Percentiles rank a stretch among this genome's conserved stretches.
Conservation (phyloP, 2,329 filamentous ascomycete species). For the Colletotrichum costaricense region DNA sequence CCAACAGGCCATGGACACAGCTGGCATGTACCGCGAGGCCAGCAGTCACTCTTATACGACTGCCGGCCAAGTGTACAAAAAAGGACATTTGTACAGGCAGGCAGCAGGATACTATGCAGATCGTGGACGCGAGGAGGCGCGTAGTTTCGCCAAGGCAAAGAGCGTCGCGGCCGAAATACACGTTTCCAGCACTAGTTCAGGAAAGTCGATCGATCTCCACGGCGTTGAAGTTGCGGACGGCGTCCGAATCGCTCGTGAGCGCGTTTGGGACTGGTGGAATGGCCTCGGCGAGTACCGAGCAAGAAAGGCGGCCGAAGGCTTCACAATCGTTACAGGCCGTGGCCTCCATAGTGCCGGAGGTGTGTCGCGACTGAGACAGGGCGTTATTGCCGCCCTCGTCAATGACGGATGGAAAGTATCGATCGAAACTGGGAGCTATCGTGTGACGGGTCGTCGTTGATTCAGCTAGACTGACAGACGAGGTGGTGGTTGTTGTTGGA, state of each 20-base stretch:
- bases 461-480: conserved; percentile 1
- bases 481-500: not conserved
- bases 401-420: conserved; percentile 87
- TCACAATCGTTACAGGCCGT: conserved; percentile 82
- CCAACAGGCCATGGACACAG: conserved; percentile 38
- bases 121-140: conserved; percentile 73
- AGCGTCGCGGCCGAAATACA: conserved; percentile 77
- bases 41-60: conserved; percentile 47
- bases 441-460: conserved; percentile 71
- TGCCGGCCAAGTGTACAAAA: conserved; percentile 55
- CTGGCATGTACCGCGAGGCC: conserved; percentile 42
- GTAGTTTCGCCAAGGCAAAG: conserved; percentile 66
- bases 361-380: conserved; percentile 79
- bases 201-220: conserved; percentile 79
- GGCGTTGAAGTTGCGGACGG: conserved; percentile 85
- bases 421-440: conserved; percentile 75
- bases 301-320: conserved; percentile 63
- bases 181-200: conserved; percentile 74
- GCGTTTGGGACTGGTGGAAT: conserved; percentile 81
- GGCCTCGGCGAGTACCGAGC: conserved; percentile 73
- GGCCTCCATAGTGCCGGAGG: conserved; percentile 84
- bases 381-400: conserved; percentile 80
- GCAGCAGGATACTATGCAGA: conserved; percentile 82
- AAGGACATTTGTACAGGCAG: conserved; percentile 75
- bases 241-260: conserved; percentile 78